A percentile compares a stretch with the other conserved stretches of the same genome.
Evolutionary conservation across 768 basidiomycete species (phyloP).

Genomic region (Postia placenta): DNA sequence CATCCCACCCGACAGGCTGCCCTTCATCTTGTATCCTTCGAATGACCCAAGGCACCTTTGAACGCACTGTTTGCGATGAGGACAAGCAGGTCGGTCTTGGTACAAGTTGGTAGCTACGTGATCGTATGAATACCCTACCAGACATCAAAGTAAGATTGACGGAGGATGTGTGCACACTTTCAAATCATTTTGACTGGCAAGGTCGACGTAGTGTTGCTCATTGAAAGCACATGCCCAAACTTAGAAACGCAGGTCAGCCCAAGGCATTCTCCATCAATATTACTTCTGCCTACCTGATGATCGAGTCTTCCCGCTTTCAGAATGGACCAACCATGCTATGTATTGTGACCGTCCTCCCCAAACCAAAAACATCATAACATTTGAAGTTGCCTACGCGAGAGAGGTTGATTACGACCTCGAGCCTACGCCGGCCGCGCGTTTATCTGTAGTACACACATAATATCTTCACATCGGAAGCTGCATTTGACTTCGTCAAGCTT

Average conservation of each 20-base stretch:
- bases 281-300: slow-evolving; percentile 47
- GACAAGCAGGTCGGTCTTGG: slow-evolving; percentile 68
- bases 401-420: slow-evolving; percentile 51
- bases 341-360: too few species aligned
- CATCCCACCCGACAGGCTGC: slow-evolving; percentile 63
- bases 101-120: slow-evolving; percentile 58
- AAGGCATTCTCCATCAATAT: not conserved
- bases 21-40: slow-evolving; percentile 41
- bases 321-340: slow-evolving; percentile 77
- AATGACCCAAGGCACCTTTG: slow-evolving; percentile 48
- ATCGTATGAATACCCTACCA: not conserved
- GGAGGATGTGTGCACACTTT: slow-evolving; percentile 33
- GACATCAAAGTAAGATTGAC: not conserved
- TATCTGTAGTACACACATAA: slow-evolving; percentile 40
- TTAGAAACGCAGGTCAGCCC: not conserved
- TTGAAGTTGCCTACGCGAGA: slow-evolving; percentile 70
- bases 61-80: slow-evolving; percentile 68
- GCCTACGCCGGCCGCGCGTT: slow-evolving; percentile 48
- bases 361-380: too few species aligned
- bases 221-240: slow-evolving; percentile 65
- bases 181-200: slow-evolving; percentile 63
- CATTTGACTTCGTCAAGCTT: slow-evolving; percentile 52
- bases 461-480: slow-evolving; percentile 38
- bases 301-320: slow-evolving; percentile 63
- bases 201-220: slow-evolving; percentile 81